Evolutionary conservation across 257 asterid species (phyloP).

Genomic region (Nicotiana attenuata): DNA sequence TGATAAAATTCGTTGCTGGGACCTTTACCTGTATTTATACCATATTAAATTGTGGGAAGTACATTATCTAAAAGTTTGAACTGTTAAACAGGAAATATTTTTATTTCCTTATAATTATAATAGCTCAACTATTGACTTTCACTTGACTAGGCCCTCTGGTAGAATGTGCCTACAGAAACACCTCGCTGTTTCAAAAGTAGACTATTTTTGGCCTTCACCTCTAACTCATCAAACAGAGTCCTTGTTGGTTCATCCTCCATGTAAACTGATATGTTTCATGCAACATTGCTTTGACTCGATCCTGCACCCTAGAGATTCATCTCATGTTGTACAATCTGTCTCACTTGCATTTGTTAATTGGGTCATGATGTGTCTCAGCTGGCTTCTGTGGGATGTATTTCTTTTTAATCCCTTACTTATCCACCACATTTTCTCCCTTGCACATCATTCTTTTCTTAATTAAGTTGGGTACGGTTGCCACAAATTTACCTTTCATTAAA

Average conservation of each 20-base stretch:
- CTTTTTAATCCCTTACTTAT: not conserved
- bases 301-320: not conserved
- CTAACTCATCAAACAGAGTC: not conserved
- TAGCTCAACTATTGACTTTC: not conserved
- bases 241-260: slow-evolving; percentile 6
- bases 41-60: not conserved
- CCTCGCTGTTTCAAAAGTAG: not conserved
- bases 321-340: not conserved
- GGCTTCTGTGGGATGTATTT: not conserved
- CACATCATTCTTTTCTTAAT: not conserved
- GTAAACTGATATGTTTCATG: not conserved
- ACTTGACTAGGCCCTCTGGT: not conserved
- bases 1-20: not conserved
- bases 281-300: not conserved
- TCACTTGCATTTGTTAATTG: not conserved
- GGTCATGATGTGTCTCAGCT: not conserved
- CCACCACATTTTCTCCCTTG: not conserved
- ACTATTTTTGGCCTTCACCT: not conserved
- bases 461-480: not conserved
- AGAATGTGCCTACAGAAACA: not conserved
- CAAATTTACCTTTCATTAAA: not conserved
- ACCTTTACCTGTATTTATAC: not conserved
- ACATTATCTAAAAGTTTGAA: not conserved
- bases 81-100: not conserved
- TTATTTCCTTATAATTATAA: not conserved